Base-by-base conservation (phyloP, 768 basidiomycete genomes). In the Phaeolepiota aurea region DNA sequence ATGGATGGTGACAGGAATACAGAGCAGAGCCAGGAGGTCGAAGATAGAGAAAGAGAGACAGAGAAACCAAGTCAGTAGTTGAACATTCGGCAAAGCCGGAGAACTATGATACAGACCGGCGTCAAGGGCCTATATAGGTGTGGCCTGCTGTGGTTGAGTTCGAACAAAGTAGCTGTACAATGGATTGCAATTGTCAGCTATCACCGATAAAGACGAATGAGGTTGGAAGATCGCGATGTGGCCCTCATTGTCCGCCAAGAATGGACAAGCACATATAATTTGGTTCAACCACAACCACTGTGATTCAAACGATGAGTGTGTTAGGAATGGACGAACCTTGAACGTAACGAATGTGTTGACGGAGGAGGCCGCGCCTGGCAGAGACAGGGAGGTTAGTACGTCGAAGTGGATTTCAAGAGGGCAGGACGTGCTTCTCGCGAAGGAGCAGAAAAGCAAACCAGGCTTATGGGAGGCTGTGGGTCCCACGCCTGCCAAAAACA, bases 301-400 rank as follows among this genome's bases (percentile, higher is more conserved):
- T 28, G 7, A 7, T 28, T 28, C 25, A 28, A 35, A 20, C 36
- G 28, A 48, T 32, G 32, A 41, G 40, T 38, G 22, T 31, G 38
- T 42, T 36, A 48, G 40, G 51, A 50, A 49, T 44, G 42, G 42
- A 57, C 67, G 45, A 47, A 79, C 79, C 73, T 75, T 65, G 62
- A 48, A 58, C 52, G 62, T 64, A 80, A 78, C 47, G 79, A 82
- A 54, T 60, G 76, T 73, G 58, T 59, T 56, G 52, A 68, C 76
- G 77, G 77, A 81, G 77, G 78, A 77, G 76, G 79, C 79, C 79
- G 77, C 69, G 67, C 78, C 77, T 77, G 61, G 54, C 52, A 18
- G 38, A 40, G 45, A 48, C 33, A 42, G 45, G 50, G 51, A 45
- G 45, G 39, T 48, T 44, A 51, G 47, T 44, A 48, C 41, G 46